Percentiles rank a stretch among this genome's conserved stretches.
Evolutionary conservation across 106 monocot species (phyloP).

Genomic region (Platanthera guangdongensis): DNA sequence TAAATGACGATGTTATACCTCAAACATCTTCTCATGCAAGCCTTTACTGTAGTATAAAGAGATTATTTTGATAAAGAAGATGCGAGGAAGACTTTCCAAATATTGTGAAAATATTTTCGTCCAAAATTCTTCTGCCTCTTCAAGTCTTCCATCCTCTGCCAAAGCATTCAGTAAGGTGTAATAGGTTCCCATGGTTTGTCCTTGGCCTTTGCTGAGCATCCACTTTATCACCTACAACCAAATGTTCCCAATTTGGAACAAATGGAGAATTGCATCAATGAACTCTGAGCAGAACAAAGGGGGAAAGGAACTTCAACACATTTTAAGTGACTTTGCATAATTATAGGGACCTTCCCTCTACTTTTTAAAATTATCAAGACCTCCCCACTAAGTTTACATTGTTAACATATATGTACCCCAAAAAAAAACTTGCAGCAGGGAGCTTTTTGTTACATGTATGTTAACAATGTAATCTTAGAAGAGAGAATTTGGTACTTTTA

Average conservation of each 20-base stretch:
- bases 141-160: slow-evolving; percentile 81
- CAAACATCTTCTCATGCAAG: slow-evolving; percentile 88
- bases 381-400: too few relatives aligned
- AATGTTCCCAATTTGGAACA: not conserved
- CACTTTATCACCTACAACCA: slow-evolving; percentile 69
- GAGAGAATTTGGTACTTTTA: too few relatives aligned
- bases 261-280: not conserved
- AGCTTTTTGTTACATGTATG: too few relatives aligned
- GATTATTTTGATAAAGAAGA: slow-evolving; percentile 87
- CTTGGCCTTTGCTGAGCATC: slow-evolving; percentile 99
- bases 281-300: not conserved
- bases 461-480: too few relatives aligned
- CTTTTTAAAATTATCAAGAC: too few relatives aligned
- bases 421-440: too few relatives aligned
- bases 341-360: too few relatives aligned
- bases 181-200: slow-evolving; percentile 93
- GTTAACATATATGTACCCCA: too few relatives aligned
- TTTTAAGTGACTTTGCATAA: too few relatives aligned
- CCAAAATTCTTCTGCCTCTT: slow-evolving; percentile 89
- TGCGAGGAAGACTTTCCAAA: slow-evolving; percentile 74
- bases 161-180: slow-evolving; percentile 81
- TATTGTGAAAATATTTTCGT: slow-evolving; percentile 66
- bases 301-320: not conserved
- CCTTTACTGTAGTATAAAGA: slow-evolving; percentile 50
- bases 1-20: slow-evolving; percentile 29